phyloP scores from a whole-genome alignment of 23 red algal species.

The Gracilaria vermiculophylla region DNA sequence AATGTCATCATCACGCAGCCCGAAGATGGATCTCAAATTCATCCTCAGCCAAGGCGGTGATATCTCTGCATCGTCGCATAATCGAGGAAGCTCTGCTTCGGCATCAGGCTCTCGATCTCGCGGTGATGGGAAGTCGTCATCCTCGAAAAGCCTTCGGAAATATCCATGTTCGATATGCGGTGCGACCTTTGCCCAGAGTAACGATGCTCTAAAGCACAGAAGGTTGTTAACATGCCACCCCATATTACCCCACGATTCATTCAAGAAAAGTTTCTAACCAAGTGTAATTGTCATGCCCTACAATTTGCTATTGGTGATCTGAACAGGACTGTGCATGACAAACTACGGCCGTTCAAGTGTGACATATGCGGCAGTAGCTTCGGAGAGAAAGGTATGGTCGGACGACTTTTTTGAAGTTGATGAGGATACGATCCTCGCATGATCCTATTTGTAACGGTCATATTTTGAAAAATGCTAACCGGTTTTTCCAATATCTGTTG shows the following conservation, averaged over 20 bases:
- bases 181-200: background rate
- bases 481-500: background rate
- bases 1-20: slow-evolving; percentile 28
- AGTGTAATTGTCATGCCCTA: background rate
- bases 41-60: background rate
- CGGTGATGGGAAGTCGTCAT: background rate
- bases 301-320: too few relatives aligned
- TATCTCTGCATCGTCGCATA: background rate
- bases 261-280: background rate
- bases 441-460: background rate
- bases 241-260: background rate
- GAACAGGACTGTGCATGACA: slow-evolving; percentile 49
- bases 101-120: background rate
- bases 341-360: slow-evolving; percentile 52
- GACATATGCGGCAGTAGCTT: slow-evolving; percentile 39
- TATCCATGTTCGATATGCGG: background rate
- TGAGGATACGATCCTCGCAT: background rate
- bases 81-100: background rate
- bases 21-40: slow-evolving; percentile 20
- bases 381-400: slow-evolving; percentile 51
- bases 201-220: slow-evolving; percentile 19
- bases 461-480: background rate
- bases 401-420: background rate
- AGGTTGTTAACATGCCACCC: background rate
- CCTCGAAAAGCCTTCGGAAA: background rate